Conservation (phyloP, 2,329 filamentous ascomycete species). For the Cadophora malorum region DNA sequence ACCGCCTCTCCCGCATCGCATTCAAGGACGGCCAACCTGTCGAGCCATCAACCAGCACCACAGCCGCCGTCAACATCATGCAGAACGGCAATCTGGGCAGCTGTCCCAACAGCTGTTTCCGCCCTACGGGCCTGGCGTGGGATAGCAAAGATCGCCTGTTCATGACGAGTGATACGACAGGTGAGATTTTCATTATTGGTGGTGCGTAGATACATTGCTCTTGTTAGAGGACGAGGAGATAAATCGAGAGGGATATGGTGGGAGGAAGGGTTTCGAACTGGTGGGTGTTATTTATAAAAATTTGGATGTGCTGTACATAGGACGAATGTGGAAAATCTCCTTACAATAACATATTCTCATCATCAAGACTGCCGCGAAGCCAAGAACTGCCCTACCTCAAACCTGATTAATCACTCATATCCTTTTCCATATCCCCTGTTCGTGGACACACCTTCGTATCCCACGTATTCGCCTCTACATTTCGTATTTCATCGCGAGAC, state of each 20-base stretch:
- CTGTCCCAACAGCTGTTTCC: slow-evolving; percentile 65
- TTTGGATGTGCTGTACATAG: not conserved
- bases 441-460: too few species aligned
- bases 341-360: not conserved
- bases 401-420: too few species aligned
- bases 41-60: slow-evolving; percentile 50
- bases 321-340: not conserved
- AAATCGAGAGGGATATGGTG: not conserved
- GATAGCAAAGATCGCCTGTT: slow-evolving; percentile 44
- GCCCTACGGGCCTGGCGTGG: slow-evolving; percentile 64
- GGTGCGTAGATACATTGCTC: not conserved
- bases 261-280: not conserved
- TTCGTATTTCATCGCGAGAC: too few species aligned
- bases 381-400: too few species aligned
- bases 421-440: too few species aligned
- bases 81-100: slow-evolving; percentile 57
- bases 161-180: slow-evolving; percentile 32
- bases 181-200: slow-evolving; percentile 29
- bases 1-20: slow-evolving; percentile 51
- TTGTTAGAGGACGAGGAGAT: not conserved
- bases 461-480: too few species aligned
- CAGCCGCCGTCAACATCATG: slow-evolving; percentile 59
- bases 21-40: slow-evolving; percentile 54
- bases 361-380: too few species aligned
- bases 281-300: not conserved